Base-by-base conservation (phyloP, 768 basidiomycete genomes). In the Pleurotus pulmonarius region DNA sequence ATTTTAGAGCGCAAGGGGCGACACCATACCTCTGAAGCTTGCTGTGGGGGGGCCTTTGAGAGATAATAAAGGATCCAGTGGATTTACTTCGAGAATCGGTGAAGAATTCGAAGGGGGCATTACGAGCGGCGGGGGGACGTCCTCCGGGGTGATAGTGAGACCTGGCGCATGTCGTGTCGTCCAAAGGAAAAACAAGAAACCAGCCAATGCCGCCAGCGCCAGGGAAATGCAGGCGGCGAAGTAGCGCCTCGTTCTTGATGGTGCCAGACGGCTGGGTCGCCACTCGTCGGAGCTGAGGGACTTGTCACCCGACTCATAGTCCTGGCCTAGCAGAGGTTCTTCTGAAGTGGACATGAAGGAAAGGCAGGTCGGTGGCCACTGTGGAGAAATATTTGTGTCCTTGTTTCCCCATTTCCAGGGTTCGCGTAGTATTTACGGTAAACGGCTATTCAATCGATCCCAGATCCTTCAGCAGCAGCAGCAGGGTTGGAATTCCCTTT, bases 11-110 rank as follows among this genome's bases (percentile, higher is more conserved):
- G 29, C 18, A 46, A 16, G 24, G 11, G 16, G 57, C 34, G 53
- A 37, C 2, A 12, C 56, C 66, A 44, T 54, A 81, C 85, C 83
- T 75, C 83, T 73, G 69, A 87, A 87, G 39, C 71, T 73, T 51
- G 67, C 56, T 2, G 85, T 86, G 8, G 87, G 85, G 2, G 75
- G 70, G 0, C 87, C 87, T 26, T 69, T 71, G 41, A 75, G 46
- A 57, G 64, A 70, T 11, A 25, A 18, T 18, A 44, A 25, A 5
- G 63, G 55, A 39, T 59, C 58, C 47, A 59, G 45, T 29, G 53
- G 58, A 46, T 69, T 65, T 24, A 63, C 20, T 47, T 58, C 26
- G 9, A 43, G 55, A 3, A 29, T 26, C n/a, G 43, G 34, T 11
- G 41, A 55, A 13, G 34, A 41, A 25, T 55, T 46, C 43, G 24